A percentile compares a stretch with the other conserved stretches of the same genome.
Conservation (phyloP, 306 rosid genomes). For the Malus sieversii region DNA sequence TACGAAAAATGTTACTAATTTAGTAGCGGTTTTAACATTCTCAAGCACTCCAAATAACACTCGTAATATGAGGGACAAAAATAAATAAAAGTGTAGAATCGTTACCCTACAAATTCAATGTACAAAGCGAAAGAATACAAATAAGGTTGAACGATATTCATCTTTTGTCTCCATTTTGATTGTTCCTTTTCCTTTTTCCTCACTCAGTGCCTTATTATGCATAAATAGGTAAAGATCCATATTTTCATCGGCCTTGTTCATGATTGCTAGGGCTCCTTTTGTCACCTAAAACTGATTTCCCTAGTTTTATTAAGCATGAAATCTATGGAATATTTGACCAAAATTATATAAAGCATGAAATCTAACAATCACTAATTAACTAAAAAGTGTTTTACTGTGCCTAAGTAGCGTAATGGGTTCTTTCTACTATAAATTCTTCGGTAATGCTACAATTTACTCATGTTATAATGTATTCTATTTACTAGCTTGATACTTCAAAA, state of each 20-base stretch:
- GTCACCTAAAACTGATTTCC: constrained; percentile 25
- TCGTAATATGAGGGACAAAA: no score
- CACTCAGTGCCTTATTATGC: constrained; percentile 38
- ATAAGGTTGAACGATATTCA: constrained; percentile 34
- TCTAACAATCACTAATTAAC: no score
- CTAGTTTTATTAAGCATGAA: neutral
- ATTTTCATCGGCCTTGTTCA: constrained; percentile 60
- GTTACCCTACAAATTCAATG: constrained; percentile 17
- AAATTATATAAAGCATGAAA: neutral
- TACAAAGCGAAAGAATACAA: constrained; percentile 29
- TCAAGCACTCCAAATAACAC: no score
- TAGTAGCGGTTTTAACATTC: no score
- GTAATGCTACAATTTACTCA: neutral
- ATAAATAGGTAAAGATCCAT: constrained; percentile 32
- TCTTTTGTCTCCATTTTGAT: constrained; percentile 34
- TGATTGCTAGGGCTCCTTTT: constrained; percentile 51
- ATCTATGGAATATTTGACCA: neutral
- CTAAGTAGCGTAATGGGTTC: neutral
- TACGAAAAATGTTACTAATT: neutral
- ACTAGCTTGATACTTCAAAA: no score
- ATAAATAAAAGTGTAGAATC: neutral
- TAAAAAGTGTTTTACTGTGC: neutral
- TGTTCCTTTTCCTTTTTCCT: constrained; percentile 53
- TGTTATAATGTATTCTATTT: no score
- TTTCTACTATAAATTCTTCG: no score